phyloP scores from a whole-genome alignment of 163 green algal genomes.

The Picocystis sp. region DNA sequence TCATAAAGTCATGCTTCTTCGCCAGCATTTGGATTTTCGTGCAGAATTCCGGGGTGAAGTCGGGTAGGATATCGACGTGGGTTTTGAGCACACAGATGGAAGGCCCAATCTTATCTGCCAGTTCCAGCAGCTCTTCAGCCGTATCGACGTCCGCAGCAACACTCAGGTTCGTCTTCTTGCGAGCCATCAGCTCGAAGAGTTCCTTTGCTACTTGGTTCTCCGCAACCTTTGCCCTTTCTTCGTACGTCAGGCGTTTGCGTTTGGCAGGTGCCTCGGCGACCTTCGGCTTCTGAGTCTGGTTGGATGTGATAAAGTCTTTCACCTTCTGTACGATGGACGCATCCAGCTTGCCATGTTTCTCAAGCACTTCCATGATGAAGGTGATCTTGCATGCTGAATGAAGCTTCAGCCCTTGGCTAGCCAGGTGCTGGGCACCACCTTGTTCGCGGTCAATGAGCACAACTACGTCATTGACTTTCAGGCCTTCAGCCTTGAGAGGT shows the following conservation, averaged over 20 bases:
- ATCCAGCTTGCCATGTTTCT: slow-evolving; percentile 44
- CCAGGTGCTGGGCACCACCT: slow-evolving; percentile 65
- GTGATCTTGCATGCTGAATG: slow-evolving; percentile 77
- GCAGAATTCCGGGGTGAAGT: slow-evolving; percentile 30
- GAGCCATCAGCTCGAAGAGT: slow-evolving; percentile 83
- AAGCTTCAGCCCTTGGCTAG: slow-evolving; percentile 14
- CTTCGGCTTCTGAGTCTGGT: slow-evolving; percentile 53
- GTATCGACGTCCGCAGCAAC: slow-evolving; percentile 88
- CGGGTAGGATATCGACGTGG: slow-evolving; percentile 86
- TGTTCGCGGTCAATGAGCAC: slow-evolving; percentile 95
- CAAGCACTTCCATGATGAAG: slow-evolving; percentile 62
- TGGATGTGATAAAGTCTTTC: slow-evolving; percentile 72
- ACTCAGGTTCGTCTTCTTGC: slow-evolving; percentile 89
- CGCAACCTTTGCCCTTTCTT: slow-evolving; percentile 45
- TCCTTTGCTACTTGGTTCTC: slow-evolving; percentile 50
- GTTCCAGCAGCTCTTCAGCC: slow-evolving; percentile 59
- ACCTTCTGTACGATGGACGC: slow-evolving; percentile 48
- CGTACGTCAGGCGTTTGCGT: slow-evolving; percentile 49
- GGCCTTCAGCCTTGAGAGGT: slow-evolving; percentile 60
- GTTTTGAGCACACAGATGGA: slow-evolving; percentile 97
- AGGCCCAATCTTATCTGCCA: slow-evolving; percentile 75
- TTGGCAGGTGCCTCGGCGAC: slow-evolving; percentile 4
- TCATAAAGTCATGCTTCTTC: slow-evolving; percentile 90
- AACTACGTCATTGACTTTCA: slow-evolving; percentile 82
- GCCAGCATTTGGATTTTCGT: slow-evolving; percentile 52